Percentiles rank a stretch among this genome's conserved stretches.
phyloP scores from a whole-genome alignment of 2,329 filamentous ascomycete genomes.

The Colletotrichum sojae region DNA sequence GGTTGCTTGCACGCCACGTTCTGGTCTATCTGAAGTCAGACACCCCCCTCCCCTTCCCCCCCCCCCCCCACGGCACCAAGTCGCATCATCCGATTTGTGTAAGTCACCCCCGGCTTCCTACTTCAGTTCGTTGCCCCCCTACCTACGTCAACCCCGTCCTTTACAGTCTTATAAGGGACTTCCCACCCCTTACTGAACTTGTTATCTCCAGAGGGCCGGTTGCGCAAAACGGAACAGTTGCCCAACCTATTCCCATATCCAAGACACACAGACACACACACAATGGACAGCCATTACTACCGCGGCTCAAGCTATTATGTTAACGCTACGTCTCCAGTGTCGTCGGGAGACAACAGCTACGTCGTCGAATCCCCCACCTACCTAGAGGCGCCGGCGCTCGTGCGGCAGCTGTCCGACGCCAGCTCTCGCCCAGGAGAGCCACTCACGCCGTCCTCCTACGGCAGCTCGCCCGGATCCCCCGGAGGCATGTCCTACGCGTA shows the following conservation, averaged over 20 bases:
- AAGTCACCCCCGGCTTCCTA: constrained; percentile 20
- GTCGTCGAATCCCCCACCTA: constrained; percentile 31
- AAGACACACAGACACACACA: constrained; percentile 1
- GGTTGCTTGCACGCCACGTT: constrained; percentile 18
- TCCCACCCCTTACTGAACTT: constrained; percentile 39
- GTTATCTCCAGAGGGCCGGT: constrained; percentile 35
- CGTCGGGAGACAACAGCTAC: constrained; percentile 28
- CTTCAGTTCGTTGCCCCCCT: constrained; percentile 15
- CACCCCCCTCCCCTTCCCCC: neutral
- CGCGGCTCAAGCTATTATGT: constrained; percentile 32
- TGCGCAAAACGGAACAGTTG: neutral
- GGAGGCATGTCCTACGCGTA: constrained; percentile 37
- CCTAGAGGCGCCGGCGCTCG: constrained; percentile 35
- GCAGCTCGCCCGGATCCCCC: constrained; percentile 35
- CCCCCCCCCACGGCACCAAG: constrained; percentile 8
- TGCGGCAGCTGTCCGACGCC: constrained; percentile 34
- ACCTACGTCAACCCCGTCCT: neutral
- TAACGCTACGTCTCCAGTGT: constrained; percentile 39
- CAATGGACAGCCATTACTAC: constrained; percentile 36
- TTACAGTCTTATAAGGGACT: constrained; percentile 4
- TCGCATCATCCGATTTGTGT: constrained; percentile 18
- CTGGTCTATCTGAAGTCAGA: constrained; percentile 17
- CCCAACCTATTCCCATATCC: neutral
- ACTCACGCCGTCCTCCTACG: constrained; percentile 38
- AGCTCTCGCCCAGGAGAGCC: constrained; percentile 33